Percentiles rank a stretch among this genome's conserved stretches.
phyloP scores from a whole-genome alignment of 371 early-diverging fungal genomes.

The Apophysomyces elegans region DNA sequence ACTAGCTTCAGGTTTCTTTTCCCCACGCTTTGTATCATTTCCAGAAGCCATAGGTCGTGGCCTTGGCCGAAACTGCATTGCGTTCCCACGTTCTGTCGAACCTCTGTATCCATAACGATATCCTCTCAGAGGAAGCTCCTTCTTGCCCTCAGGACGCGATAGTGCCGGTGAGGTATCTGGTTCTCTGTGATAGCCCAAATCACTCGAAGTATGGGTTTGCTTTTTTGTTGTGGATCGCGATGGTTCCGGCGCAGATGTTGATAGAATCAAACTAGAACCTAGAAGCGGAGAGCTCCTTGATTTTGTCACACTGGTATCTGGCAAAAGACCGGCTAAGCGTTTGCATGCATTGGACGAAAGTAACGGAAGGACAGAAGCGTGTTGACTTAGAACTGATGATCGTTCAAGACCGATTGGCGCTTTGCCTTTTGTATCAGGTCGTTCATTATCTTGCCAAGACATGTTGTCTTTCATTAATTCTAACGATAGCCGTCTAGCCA shows the following conservation, averaged over 20 bases:
- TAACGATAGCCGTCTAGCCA: slow-evolving; percentile 59
- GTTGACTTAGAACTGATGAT: slow-evolving; percentile 18
- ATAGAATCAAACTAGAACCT: slow-evolving; percentile 6
- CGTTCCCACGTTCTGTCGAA: slow-evolving; percentile 23
- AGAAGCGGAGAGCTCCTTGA: slow-evolving; percentile 42
- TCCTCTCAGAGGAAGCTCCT: slow-evolving; percentile 26
- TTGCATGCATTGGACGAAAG: slow-evolving; percentile 34
- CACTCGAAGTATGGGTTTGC: not conserved
- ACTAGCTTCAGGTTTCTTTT: not conserved
- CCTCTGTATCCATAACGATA: slow-evolving; percentile 32
- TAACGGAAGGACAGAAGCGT: slow-evolving; percentile 28
- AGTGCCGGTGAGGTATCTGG: not conserved
- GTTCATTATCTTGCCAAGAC: slow-evolving; percentile 10
- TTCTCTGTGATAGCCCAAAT: not conserved
- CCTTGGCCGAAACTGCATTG: not conserved
- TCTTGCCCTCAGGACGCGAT: slow-evolving; percentile 15
- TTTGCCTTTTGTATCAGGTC: slow-evolving; percentile 5
- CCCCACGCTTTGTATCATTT: not conserved
- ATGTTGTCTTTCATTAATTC: slow-evolving; percentile 63
- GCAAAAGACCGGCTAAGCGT: slow-evolving; percentile 33
- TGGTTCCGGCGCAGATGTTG: slow-evolving; percentile 1
- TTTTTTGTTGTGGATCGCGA: slow-evolving; percentile 9
- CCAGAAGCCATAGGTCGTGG: not conserved
- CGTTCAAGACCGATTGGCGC: slow-evolving; percentile 3
- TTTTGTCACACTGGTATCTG: slow-evolving; percentile 24